Evolutionary conservation across 371 early-diverging fungal genomes (phyloP), one percentile per base, ranked within the genome.

Genomic region (Syncephalastrum sp.): DNA sequence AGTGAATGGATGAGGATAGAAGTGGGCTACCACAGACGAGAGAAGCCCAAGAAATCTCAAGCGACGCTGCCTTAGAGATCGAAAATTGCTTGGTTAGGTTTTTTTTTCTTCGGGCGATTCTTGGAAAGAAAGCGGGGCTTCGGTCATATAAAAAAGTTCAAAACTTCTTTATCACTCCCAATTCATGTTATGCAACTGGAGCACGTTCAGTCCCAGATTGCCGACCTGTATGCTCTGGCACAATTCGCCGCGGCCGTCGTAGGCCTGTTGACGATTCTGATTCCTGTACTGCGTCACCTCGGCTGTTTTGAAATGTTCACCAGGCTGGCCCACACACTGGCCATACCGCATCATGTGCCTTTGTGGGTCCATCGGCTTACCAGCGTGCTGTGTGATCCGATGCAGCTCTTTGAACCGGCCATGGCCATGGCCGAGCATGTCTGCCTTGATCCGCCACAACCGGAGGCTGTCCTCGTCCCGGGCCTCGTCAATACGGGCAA

Each of bases 401-500:
- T 17, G 12, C 23, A n/a, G 21, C 44, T 43, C 16, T 23, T 42
- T 54, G 14, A 16, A 15, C 21, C 13, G 4, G 38, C 38, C 10
- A 33, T 42, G 38, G 41, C 41, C 53, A 15, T 16, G 24, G 24
- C n/a, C 6, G 42, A n/a, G 27, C 21, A 42, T 15, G 51, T 68
- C 38, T 33, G 38, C 8, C 38, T 33, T 2, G 38, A 33, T 10
- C 38, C 38, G 8, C 10, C 38, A 0, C 38, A 33, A 10, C 38
- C 38, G 6, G 38, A 33, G 2, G 38, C 38, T 2, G 38, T 33
- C 10, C 38, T 47, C 14, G 60, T 60, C 29, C 74, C 82, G 42
- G 97, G 97, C 1, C 76, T 97, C 25, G 80, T 89, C 42, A 97
- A 97, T 57, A 84, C 89, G 13, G 97, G 97, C 45, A 97, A 97